Evolutionary conservation across 2,329 filamentous ascomycete species (phyloP).

Genomic region (Fusarium continuum): DNA sequence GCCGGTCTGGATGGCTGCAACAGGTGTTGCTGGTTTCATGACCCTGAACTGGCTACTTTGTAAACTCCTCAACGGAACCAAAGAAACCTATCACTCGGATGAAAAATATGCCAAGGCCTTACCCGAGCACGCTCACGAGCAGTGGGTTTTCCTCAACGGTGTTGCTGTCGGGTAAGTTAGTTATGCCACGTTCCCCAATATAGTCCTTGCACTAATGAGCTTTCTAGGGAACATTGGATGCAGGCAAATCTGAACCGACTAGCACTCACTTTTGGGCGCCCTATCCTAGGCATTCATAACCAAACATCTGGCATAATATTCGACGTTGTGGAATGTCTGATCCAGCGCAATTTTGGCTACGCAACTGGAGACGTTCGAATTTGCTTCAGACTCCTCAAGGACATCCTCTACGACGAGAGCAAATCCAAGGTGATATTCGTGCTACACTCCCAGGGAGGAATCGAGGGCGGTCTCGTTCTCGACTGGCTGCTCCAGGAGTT

Average conservation of each 20-base stretch:
- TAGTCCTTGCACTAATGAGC: conserved; percentile 10
- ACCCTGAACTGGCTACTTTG: conserved; percentile 62
- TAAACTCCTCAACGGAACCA: conserved; percentile 59
- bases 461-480: conserved; percentile 75
- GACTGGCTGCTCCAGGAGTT: conserved; percentile 82
- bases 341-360: conserved; percentile 79
- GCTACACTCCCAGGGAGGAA: conserved; percentile 80
- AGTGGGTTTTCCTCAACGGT: conserved; percentile 85
- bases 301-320: conserved; percentile 78
- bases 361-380: conserved; percentile 73
- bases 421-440: conserved; percentile 78
- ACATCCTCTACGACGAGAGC: conserved; percentile 67
- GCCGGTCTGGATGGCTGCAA: conserved; percentile 58
- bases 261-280: conserved; percentile 75
- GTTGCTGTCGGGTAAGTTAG: conserved; percentile 68
- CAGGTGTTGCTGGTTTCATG: conserved; percentile 56
- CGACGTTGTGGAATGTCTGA: conserved; percentile 78
- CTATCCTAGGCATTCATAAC: conserved; percentile 78
- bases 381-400: conserved; percentile 70
- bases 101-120: conserved; percentile 59
- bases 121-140: conserved; percentile 67
- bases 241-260: conserved; percentile 76
- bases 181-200: conserved; percentile 10
- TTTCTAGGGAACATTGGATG: conserved; percentile 68
- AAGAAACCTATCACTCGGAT: conserved; percentile 61